Percentiles rank a stretch among this genome's conserved stretches.
Evolutionary conservation across 257 asterid species (phyloP).

Genomic region (Leptodermis oblonga): DNA sequence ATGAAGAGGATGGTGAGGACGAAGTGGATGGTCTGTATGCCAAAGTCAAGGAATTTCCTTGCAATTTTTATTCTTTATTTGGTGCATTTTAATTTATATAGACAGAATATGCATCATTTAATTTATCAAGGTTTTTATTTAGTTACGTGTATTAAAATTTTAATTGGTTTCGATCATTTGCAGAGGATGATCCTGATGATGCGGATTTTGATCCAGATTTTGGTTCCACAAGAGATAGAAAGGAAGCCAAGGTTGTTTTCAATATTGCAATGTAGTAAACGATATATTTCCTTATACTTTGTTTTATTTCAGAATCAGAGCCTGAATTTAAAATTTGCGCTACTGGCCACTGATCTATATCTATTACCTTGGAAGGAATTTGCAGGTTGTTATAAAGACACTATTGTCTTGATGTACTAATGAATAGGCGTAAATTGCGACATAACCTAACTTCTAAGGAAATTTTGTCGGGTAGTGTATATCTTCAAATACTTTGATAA

Average conservation of each 20-base stretch:
- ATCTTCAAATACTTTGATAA: neutral
- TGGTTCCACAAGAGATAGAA: conserved; percentile 51
- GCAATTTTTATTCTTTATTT: neutral
- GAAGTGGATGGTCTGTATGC: conserved; percentile 43
- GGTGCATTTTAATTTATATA: neutral
- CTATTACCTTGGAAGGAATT: neutral
- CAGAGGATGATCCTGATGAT: conserved; percentile 96
- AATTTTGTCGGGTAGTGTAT: neutral
- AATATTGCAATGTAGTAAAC: neutral
- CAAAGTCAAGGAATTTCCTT: neutral
- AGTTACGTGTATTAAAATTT: neutral
- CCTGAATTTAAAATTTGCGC: neutral
- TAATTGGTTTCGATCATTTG: conserved; percentile 25
- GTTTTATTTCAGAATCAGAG: neutral
- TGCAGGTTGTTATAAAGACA: neutral
- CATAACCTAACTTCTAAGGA: neutral
- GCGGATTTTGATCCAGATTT: conserved; percentile 85
- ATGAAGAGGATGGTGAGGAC: conserved; percentile 50
- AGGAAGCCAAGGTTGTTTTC: conserved; percentile 57
- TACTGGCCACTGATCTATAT: neutral
- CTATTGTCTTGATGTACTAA: neutral
- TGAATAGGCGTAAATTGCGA: neutral
- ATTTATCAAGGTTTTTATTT: neutral
- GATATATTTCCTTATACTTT: neutral
- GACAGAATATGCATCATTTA: neutral